Conservation (phyloP, 2,329 filamentous ascomycete species). For the Trichoderma lentiforme region DNA sequence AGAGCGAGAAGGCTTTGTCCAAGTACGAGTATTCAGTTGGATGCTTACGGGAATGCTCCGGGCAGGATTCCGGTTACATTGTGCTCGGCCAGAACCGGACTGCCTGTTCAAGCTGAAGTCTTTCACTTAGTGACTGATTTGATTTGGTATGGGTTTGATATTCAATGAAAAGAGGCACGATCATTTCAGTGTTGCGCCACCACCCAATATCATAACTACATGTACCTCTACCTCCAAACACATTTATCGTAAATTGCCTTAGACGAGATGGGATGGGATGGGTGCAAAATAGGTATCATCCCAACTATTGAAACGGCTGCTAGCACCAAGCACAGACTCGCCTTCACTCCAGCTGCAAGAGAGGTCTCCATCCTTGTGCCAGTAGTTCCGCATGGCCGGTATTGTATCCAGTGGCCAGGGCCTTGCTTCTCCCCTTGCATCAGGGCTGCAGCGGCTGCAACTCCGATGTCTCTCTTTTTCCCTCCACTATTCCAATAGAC, state of each 20-base stretch:
- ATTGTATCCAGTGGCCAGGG: background rate
- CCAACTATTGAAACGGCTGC: background rate
- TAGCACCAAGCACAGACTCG: background rate
- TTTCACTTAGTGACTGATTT: background rate
- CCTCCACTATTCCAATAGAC: background rate
- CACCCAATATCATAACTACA: background rate
- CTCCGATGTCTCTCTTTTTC: background rate
- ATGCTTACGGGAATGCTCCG: background rate
- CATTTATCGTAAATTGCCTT: too few relatives aligned
- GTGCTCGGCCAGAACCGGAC: constrained; percentile 5
- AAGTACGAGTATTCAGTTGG: background rate
- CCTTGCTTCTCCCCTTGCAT: constrained; percentile 1
- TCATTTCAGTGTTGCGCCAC: background rate
- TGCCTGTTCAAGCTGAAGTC: background rate
- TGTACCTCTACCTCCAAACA: background rate
- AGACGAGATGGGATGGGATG: background rate
- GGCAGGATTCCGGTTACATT: background rate
- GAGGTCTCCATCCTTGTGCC: background rate
- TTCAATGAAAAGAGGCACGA: background rate
- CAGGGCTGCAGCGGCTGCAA: constrained; percentile 8
- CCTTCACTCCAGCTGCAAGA: background rate
- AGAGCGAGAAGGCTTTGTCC: background rate
- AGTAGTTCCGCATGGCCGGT: background rate
- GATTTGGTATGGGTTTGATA: background rate
- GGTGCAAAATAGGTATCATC: background rate